A percentile compares a stretch with the other conserved stretches of the same genome.
phyloP scores from a whole-genome alignment of 1,284 basidiomycete species.

The Wolfiporia cocos region DNA sequence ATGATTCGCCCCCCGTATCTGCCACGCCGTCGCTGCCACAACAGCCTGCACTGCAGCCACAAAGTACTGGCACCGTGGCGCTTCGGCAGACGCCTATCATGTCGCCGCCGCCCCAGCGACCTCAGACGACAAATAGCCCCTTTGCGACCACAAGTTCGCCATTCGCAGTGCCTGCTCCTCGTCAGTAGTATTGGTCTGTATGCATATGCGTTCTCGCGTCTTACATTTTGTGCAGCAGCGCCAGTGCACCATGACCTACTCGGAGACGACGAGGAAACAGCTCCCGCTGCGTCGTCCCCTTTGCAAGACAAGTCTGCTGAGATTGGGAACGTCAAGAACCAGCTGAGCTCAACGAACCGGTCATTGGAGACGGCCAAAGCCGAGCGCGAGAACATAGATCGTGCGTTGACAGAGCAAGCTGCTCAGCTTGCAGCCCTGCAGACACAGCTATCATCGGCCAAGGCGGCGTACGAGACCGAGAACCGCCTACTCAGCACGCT shows the following conservation, averaged over 20 bases:
- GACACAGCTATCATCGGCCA: slow-evolving; percentile 70
- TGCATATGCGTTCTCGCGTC: not conserved
- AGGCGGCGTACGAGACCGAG: slow-evolving; percentile 84
- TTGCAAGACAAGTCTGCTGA: slow-evolving; percentile 71
- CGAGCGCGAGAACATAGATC: slow-evolving; percentile 55
- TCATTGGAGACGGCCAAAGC: slow-evolving; percentile 57
- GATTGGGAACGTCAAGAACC: slow-evolving; percentile 82
- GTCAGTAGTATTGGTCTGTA: slow-evolving; percentile 3
- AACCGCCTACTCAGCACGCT: slow-evolving; percentile 69
- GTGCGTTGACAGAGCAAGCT: slow-evolving; percentile 55
- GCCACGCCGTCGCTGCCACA: slow-evolving; percentile 27
- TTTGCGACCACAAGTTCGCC: slow-evolving; percentile 24
- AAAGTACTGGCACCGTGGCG: slow-evolving; percentile 26
- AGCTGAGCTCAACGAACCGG: slow-evolving; percentile 74
- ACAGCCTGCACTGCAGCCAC: slow-evolving; percentile 31
- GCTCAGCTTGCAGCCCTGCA: slow-evolving; percentile 68
- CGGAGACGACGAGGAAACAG: slow-evolving; percentile 64
- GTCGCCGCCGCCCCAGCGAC: slow-evolving; percentile 15
- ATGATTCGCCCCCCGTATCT: slow-evolving; percentile 57
- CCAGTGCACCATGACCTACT: slow-evolving; percentile 47
- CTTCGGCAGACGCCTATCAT: slow-evolving; percentile 20
- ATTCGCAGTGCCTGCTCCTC: slow-evolving; percentile 17
- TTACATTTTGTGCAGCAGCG: slow-evolving; percentile 2
- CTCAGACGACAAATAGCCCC: slow-evolving; percentile 14
- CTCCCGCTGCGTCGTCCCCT: slow-evolving; percentile 31